Evolutionary conservation across 495 filamentous ascomycete species (phyloP).

Genomic region (Rusavskia elegans): DNA sequence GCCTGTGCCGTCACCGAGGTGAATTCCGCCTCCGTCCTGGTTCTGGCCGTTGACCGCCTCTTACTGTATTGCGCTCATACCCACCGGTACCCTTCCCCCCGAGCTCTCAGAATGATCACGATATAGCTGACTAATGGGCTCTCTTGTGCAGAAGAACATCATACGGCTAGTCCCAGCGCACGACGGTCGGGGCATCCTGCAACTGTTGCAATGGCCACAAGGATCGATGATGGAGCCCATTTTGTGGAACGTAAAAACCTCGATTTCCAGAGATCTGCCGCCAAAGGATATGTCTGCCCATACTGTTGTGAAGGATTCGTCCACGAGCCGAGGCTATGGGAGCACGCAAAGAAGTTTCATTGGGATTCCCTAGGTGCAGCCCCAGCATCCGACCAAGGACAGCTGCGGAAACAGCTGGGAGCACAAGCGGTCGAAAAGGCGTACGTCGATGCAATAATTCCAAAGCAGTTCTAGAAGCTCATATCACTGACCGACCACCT

Average conservation of each 20-base stretch:
- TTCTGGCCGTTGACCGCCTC: too few species aligned
- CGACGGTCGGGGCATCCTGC: too few species aligned
- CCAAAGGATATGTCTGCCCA: conserved; percentile 3
- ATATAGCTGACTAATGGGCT: too few species aligned
- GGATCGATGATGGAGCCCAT: not conserved
- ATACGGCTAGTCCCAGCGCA: too few species aligned
- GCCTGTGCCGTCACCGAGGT: too few species aligned
- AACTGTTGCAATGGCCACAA: not conserved
- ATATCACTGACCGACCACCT: not conserved
- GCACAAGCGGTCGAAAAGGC: not conserved
- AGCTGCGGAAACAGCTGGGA: not conserved
- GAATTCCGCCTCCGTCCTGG: too few species aligned
- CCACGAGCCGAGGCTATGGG: conserved; percentile 3
- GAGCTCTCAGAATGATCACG: too few species aligned
- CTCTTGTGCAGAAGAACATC: too few species aligned
- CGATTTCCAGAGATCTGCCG: not conserved
- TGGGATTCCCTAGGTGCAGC: not conserved
- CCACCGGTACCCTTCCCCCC: too few species aligned
- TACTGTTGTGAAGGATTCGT: not conserved
- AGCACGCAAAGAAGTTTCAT: conserved; percentile 4
- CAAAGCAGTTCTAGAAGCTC: too few species aligned
- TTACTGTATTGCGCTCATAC: too few species aligned
- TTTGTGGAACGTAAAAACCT: not conserved
- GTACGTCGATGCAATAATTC: too few species aligned
- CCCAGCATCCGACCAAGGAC: not conserved